Percentiles rank a stretch among this genome's conserved stretches.
phyloP scores from a whole-genome alignment of 306 rosid genomes.

The Vicia faba region DNA sequence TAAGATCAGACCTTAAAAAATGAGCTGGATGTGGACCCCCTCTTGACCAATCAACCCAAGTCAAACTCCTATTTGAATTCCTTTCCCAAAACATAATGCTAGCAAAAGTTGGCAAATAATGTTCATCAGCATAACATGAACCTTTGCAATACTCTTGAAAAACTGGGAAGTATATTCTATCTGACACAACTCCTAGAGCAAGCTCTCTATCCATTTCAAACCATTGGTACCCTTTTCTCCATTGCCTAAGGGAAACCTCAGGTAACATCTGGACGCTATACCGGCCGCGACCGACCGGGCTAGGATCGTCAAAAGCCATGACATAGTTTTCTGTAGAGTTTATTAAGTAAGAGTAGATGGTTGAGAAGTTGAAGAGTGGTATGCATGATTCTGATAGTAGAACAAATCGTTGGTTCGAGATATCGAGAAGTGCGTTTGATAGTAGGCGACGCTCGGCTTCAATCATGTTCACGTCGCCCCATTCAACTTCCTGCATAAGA shows the following conservation, averaged over 20 bases:
- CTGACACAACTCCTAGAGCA: constrained; percentile 66
- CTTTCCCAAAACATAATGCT: constrained; percentile 50
- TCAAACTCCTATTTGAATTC: constrained; percentile 74
- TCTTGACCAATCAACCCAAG: constrained; percentile 86
- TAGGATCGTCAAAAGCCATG: constrained; percentile 62
- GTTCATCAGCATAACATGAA: constrained; percentile 79
- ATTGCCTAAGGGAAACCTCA: constrained; percentile 46
- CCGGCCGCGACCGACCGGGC: constrained; percentile 65
- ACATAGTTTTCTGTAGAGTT: constrained; percentile 59
- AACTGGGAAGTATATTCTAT: constrained; percentile 54
- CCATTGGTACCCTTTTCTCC: constrained; percentile 94
- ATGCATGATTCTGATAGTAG: constrained; percentile 83
- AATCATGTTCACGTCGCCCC: constrained; percentile 85
- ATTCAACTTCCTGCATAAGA: constrained; percentile 58
- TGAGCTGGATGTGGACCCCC: constrained; percentile 74
- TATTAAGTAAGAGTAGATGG: constrained; percentile 63
- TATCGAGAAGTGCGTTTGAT: constrained; percentile 80
- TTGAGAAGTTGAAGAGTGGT: constrained; percentile 78
- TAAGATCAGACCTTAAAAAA: constrained; percentile 54
- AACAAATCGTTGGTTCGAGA: constrained; percentile 73
- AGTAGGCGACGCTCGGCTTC: constrained; percentile 84
- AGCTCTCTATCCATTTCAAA: constrained; percentile 71
- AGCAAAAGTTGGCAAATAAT: constrained; percentile 73
- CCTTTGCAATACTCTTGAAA: constrained; percentile 54
- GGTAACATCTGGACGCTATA: constrained; percentile 65